Evolutionary conservation across 2,329 filamentous ascomycete genomes (phyloP), one percentile per base, ranked within the genome.

Genomic region (Furcasterigmium sp.): DNA sequence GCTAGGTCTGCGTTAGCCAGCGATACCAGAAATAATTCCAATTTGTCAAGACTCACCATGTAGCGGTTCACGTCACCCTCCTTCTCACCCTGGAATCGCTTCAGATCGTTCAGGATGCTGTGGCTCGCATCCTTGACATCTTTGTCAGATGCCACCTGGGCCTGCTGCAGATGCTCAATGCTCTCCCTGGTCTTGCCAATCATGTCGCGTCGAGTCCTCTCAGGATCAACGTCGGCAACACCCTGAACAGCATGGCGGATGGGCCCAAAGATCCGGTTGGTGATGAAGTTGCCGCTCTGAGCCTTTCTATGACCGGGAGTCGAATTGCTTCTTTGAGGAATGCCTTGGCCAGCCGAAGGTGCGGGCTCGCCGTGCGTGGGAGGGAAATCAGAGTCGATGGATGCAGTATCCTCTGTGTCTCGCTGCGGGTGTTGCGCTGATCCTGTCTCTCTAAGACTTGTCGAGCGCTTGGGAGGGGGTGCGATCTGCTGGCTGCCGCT

Each of bases 111-210:
- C 54, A 98, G 66, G 5, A 97, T 88, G 41, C 89, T 94, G 3
- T 80, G 73, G 58, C 90, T 96, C 8, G 93, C 93, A 56, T 97
- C 89, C 61, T 87, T 91, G 47, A 97, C 93, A 59, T 98, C 93
- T 56, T 89, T 84, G 49, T 91, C 89, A 5, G 90, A 87, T 5
- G 87, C 91, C 25, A 89, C 79, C 45, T 96, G 78, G 1, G 93
- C 93, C 70, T 95, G 89, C 64, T 97, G 91, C 41, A 98, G 75
- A 69, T 96, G 78, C 37, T 67, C 77, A 49, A 98, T 82, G 45
- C 83, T 87, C 66, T 98, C 93, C 51, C 85, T 83, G 1, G 93
- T 98, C 74, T 96, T 97, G 30, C 91, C 91, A 53, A 98, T 96
- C 50, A 89, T 85, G 61, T 98, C 93, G 42, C 93, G 79, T 42